These are phyloP conservation scores for Xylaria sp. DNA, from an alignment of 2,329 filamentous ascomycete genomes.

Conservation along the genomic window DNA sequence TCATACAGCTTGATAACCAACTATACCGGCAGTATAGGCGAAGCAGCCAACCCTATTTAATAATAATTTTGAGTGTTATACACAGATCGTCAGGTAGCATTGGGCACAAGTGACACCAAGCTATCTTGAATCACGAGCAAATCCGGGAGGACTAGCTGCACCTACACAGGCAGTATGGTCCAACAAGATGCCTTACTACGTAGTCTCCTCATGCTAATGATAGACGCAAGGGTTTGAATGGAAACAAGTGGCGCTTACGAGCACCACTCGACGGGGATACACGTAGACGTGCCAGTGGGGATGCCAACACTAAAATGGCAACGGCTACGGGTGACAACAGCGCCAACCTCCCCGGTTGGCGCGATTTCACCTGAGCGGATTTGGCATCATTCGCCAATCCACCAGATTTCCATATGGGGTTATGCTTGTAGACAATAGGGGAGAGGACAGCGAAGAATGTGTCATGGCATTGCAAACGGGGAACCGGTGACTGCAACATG, in stretches of 20 bases:
- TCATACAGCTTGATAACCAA: conserved; percentile 1
- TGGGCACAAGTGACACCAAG: conserved; percentile 32
- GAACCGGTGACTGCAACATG: background rate
- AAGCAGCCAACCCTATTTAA: conserved; percentile 20
- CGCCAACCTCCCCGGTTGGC: conserved; percentile 26
- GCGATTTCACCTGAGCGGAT: conserved; percentile 1
- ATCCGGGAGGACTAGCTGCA: conserved; percentile 14
- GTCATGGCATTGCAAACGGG: background rate
- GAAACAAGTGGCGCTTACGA: conserved; percentile 48
- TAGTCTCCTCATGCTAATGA: conserved; percentile 20
- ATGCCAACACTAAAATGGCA: conserved; percentile 13
- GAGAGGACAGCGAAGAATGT: background rate
- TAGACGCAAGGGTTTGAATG: conserved; percentile 42
- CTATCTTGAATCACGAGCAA: conserved; percentile 6
- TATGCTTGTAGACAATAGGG: background rate
- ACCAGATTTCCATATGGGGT: conserved; percentile 9
- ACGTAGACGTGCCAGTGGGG: conserved; percentile 27
- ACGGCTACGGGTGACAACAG: conserved; percentile 2
- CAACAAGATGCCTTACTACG: background rate
- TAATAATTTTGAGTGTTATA: conserved; percentile 6
- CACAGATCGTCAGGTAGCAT: conserved; percentile 26
- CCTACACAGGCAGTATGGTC: background rate
- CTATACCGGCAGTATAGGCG: conserved; percentile 1
- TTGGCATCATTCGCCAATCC: conserved; percentile 6
- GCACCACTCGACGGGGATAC: conserved; percentile 20